Evolutionary conservation across 2,329 filamentous ascomycete species (phyloP).

Genomic region (Sclerotinia borealis): DNA sequence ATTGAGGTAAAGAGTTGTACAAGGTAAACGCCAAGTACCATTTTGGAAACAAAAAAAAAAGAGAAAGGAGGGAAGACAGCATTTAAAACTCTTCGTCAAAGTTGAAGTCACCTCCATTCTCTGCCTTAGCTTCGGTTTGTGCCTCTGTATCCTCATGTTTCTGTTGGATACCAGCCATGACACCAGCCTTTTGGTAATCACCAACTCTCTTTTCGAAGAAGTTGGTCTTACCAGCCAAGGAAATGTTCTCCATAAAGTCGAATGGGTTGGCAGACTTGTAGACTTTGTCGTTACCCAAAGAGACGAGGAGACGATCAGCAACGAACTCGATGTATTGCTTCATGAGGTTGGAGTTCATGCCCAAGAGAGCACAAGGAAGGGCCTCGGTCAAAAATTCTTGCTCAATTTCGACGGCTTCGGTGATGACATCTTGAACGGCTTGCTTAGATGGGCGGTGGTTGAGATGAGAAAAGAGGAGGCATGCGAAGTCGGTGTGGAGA

Average conservation of each 20-base stretch:
- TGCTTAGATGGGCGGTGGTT: slow-evolving; percentile 83
- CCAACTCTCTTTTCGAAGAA: slow-evolving; percentile 99
- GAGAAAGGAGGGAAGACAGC: slow-evolving; percentile 6
- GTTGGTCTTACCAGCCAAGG: slow-evolving; percentile 97
- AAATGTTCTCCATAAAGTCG: slow-evolving; percentile 99
- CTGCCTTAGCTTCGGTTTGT: slow-evolving; percentile 45
- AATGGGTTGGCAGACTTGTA: slow-evolving; percentile 95
- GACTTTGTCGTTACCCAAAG: slow-evolving; percentile 88
- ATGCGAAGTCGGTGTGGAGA: slow-evolving; percentile 98
- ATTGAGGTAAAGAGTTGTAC: slow-evolving; percentile 17
- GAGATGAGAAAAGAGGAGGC: slow-evolving; percentile 93
- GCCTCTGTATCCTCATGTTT: slow-evolving; percentile 46
- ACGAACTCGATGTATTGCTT: slow-evolving; percentile 99
- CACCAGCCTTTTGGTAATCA: slow-evolving; percentile 99
- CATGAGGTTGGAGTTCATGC: slow-evolving; percentile 97
- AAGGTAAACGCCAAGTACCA: slow-evolving; percentile 11
- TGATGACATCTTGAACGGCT: slow-evolving; percentile 80
- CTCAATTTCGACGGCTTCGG: slow-evolving; percentile 89
- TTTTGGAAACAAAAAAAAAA: slow-evolving; percentile 18
- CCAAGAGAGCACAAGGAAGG: slow-evolving; percentile 83
- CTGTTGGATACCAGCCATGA: slow-evolving; percentile 89
- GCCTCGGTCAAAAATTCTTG: slow-evolving; percentile 97
- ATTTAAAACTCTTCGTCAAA: slow-evolving; percentile 96
- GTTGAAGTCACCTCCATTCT: slow-evolving; percentile 71
- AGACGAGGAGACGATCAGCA: slow-evolving; percentile 85